Evolutionary conservation across 176 grass and related monocot genomes (phyloP).

Genomic region (Neostapfia colusana): DNA sequence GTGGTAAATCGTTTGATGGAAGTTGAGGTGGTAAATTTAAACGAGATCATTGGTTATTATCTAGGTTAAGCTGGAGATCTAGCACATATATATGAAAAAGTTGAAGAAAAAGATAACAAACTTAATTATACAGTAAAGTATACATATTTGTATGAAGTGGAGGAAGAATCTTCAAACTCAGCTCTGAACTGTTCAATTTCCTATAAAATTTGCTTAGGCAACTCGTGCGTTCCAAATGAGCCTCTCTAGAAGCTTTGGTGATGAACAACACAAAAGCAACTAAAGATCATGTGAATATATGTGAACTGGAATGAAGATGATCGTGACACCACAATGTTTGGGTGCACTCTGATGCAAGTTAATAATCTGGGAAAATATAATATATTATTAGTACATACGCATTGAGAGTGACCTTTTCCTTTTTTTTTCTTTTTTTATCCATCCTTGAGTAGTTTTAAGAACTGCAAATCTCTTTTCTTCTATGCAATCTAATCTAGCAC

Average conservation of each 20-base stretch:
- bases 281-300: conserved; percentile 38
- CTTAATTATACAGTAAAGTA: background rate
- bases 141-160: conserved; percentile 7
- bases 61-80: background rate
- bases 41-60: background rate
- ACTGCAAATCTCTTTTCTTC: background rate
- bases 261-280: conserved; percentile 8
- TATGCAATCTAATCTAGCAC: conserved; percentile 54
- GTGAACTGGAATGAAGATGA: conserved; percentile 35
- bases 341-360: conserved; percentile 42
- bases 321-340: conserved; percentile 27
- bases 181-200: background rate
- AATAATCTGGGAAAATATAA: conserved; percentile 4
- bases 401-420: conserved; percentile 12
- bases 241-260: conserved; percentile 18
- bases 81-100: background rate
- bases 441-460: conserved; percentile 21
- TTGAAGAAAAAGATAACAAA: conserved; percentile 2
- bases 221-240: background rate
- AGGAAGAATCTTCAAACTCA: background rate
- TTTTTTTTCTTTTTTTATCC: conserved; percentile 15
- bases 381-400: conserved; percentile 28
- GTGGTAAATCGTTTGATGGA: no score
- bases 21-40: background rate
- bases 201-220: background rate